Base-by-base conservation (phyloP, 495 filamentous ascomycete species). In the Xylaria scruposa region DNA sequence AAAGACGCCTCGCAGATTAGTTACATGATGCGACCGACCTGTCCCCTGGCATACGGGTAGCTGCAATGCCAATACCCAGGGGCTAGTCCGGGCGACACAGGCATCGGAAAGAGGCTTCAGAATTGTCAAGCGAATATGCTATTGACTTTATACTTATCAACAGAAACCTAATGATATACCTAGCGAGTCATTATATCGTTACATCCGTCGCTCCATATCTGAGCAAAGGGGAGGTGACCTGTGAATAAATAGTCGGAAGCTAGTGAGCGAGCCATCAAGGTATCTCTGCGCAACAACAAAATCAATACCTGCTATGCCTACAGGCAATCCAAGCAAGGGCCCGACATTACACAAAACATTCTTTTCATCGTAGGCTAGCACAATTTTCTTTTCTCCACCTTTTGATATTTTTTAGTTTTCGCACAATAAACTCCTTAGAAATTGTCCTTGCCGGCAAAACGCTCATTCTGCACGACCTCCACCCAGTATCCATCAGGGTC, bases 401-500 rank as follows among this genome's bases (percentile, higher is more conserved):
- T 31, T 31, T 31, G 3, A 31, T n/a, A n/a, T 31, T 31, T 31
- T 31, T 31, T 1, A 3, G 29, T 1, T 29, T 31, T 15, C 6
- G 24, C 5, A 44, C 13, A 21, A 10, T 15, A 31, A 19, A 33
- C 21, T 7, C 62, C 1, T 56, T 76, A 89, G 75, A 86, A 88
- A 75, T 86, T 88, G 21, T 78, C 78, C 80, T 87, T 80, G n/a
- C 81, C 81, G 54, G 88, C 82, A 56, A 89, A 81, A 6, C 83
- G 81, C 79, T 91, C 89, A 40, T 92, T 91, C 84, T 97, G 94
- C 63, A 97, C 89, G 67, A 97, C 83, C 84, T 98, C 94, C 69
- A 97, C 88, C 93, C 94, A 96, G 79, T 97, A 97, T 33, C 89
- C 90, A 82, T 99, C 96, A 0, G 96, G 96, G 79, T 99, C 95